These are phyloP conservation scores for Tarenaya hassleriana DNA, from an alignment of 345 rosid species.

Conservation along the genomic window DNA sequence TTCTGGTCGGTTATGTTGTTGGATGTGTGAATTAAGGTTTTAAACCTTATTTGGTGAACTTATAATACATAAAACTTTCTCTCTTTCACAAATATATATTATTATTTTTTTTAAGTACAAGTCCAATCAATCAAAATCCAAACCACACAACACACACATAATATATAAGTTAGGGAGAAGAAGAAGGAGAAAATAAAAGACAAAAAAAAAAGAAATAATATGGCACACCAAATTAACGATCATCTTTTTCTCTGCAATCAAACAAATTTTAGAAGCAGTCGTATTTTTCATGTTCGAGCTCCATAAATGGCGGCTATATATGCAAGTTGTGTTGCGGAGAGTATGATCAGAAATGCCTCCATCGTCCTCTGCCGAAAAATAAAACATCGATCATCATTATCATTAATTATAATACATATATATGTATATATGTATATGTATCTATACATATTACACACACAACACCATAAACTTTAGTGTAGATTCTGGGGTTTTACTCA, in stretches of 20 bases:
- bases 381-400: neutral
- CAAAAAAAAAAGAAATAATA: neutral
- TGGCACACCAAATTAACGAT: no score
- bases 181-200: constrained; percentile 10
- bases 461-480: neutral
- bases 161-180: constrained; percentile 1
- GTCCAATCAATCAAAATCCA: constrained; percentile 21
- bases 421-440: neutral
- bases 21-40: no score
- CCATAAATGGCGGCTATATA: constrained; percentile 74
- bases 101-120: neutral
- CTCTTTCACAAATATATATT: neutral
- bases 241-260: no score
- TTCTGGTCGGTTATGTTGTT: no score
- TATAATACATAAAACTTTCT: no score
- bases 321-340: constrained; percentile 70
- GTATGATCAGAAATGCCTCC: constrained; percentile 90
- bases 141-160: constrained; percentile 21
- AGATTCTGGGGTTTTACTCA: constrained; percentile 24
- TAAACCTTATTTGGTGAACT: no score
- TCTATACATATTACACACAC: neutral
- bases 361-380: constrained; percentile 65
- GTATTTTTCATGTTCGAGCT: constrained; percentile 25
- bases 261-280: no score
- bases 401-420: neutral